These are phyloP conservation scores for Pseudozyma hubeiensis DNA, from an alignment of 1,284 basidiomycete species.

Conservation along the genomic window DNA sequence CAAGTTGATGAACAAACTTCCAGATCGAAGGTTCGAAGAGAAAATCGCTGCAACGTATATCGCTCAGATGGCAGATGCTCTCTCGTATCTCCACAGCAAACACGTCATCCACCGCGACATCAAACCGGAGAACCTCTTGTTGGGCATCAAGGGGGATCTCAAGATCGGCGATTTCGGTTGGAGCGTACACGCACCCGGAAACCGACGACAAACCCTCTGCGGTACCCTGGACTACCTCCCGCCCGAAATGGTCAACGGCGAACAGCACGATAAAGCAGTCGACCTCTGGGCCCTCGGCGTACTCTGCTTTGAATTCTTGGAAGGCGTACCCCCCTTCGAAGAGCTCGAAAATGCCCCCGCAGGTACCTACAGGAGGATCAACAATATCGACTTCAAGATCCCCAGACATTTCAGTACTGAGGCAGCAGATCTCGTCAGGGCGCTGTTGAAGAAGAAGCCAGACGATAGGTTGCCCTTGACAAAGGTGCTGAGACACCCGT, in stretches of 20 bases:
- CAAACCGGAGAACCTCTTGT: slow-evolving; percentile 95
- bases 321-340: slow-evolving; percentile 93
- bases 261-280: slow-evolving; percentile 86
- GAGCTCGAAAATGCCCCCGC: slow-evolving; percentile 75
- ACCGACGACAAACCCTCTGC: slow-evolving; percentile 87
- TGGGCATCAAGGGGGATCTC: slow-evolving; percentile 94
- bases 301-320: slow-evolving; percentile 92
- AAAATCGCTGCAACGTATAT: slow-evolving; percentile 85
- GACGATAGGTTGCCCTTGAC: slow-evolving; percentile 82
- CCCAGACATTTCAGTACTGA: slow-evolving; percentile 57
- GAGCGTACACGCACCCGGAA: slow-evolving; percentile 96
- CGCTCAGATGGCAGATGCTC: slow-evolving; percentile 97
- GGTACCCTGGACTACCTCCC: slow-evolving; percentile 97
- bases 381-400: slow-evolving; percentile 59
- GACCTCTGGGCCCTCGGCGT: slow-evolving; percentile 98
- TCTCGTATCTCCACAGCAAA: slow-evolving; percentile 91
- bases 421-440: slow-evolving; percentile 54
- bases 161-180: slow-evolving; percentile 99
- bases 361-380: slow-evolving; percentile 61
- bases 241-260: slow-evolving; percentile 96
- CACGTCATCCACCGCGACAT: slow-evolving; percentile 99
- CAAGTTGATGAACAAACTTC: slow-evolving; percentile 85
- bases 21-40: slow-evolving; percentile 82
- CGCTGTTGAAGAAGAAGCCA: slow-evolving; percentile 87
- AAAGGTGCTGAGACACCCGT: slow-evolving; percentile 88